phyloP scores from a whole-genome alignment of 371 early-diverging fungal genomes.

The Scutellospora calospora region DNA sequence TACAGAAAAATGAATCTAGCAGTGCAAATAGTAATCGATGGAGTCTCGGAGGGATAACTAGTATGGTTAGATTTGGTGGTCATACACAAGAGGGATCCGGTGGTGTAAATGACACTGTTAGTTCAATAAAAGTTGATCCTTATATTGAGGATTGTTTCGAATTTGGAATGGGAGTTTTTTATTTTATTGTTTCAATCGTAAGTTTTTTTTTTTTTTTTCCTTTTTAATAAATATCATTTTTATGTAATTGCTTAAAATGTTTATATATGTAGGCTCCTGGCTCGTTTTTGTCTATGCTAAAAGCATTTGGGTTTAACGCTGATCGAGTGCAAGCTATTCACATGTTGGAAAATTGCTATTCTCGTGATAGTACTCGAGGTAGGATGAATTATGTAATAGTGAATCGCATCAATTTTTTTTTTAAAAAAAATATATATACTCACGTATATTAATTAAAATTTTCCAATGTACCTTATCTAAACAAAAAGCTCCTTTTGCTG shows the following conservation, averaged over 20 bases:
- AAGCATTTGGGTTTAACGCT: slow-evolving; percentile 50
- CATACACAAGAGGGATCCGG: slow-evolving; percentile 38
- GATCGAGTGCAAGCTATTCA: slow-evolving; percentile 52
- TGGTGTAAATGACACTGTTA: slow-evolving; percentile 48
- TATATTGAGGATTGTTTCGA: slow-evolving; percentile 52
- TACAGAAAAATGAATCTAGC: slow-evolving; percentile 39
- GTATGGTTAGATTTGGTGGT: slow-evolving; percentile 47
- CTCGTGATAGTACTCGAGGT: slow-evolving; percentile 50
- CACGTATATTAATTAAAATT: neutral
- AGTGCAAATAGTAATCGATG: slow-evolving; percentile 35
- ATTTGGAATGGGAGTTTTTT: slow-evolving; percentile 54
- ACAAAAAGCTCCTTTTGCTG: slow-evolving; percentile 50
- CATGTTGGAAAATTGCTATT: slow-evolving; percentile 48
- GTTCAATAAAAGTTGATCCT: slow-evolving; percentile 45
- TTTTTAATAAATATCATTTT: neutral
- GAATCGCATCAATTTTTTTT: neutral
- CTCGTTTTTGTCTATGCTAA: slow-evolving; percentile 51
- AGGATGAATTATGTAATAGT: neutral
- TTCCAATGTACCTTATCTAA: neutral
- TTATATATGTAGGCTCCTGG: slow-evolving; percentile 41
- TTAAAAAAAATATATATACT: neutral
- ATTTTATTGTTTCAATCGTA: slow-evolving; percentile 52
- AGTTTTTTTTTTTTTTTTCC: neutral
- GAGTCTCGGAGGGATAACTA: slow-evolving; percentile 22
- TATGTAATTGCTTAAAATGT: neutral